A percentile compares a stretch with the other conserved stretches of the same genome.
These are phyloP conservation scores for Erysimum cheiri DNA, from an alignment of 441 rosid genomes.

Conservation along the genomic window DNA sequence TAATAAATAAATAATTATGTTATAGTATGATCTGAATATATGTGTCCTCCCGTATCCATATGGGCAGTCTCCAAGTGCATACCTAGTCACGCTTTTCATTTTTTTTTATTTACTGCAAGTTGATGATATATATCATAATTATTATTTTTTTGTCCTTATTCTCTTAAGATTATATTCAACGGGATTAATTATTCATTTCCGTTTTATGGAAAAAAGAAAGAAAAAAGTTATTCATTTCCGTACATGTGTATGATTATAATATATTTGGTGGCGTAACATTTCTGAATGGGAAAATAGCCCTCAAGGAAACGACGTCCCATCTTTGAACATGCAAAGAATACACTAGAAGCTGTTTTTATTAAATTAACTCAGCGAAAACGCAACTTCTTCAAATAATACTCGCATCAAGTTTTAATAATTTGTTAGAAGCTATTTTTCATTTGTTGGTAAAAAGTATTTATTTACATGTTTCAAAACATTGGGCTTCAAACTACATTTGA, in stretches of 20 bases:
- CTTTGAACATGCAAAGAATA: slow-evolving; percentile 33
- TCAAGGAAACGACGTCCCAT: slow-evolving; percentile 35
- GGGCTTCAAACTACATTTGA: no score
- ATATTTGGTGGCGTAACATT: background rate
- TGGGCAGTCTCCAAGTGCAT: slow-evolving; percentile 35
- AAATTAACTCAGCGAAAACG: background rate
- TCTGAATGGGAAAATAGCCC: background rate
- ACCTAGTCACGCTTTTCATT: slow-evolving; percentile 33
- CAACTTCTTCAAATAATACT: background rate
- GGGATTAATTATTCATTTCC: slow-evolving; percentile 19
- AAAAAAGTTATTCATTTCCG: slow-evolving; percentile 14
- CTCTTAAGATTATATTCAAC: slow-evolving; percentile 20
- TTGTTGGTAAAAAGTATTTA: background rate
- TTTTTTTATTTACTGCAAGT: slow-evolving; percentile 4
- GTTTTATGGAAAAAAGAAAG: background rate
- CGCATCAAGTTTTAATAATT: background rate
- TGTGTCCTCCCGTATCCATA: background rate
- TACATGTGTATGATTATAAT: background rate
- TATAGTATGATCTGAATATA: no score
- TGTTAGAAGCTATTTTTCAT: background rate
- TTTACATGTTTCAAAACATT: background rate
- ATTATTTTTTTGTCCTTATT: no score
- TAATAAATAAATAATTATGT: background rate
- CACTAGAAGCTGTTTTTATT: slow-evolving; percentile 1
- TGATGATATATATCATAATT: slow-evolving; percentile 4